These are phyloP conservation scores for Boletus edulis DNA, from an alignment of 768 basidiomycete species.

Conservation along the genomic window DNA sequence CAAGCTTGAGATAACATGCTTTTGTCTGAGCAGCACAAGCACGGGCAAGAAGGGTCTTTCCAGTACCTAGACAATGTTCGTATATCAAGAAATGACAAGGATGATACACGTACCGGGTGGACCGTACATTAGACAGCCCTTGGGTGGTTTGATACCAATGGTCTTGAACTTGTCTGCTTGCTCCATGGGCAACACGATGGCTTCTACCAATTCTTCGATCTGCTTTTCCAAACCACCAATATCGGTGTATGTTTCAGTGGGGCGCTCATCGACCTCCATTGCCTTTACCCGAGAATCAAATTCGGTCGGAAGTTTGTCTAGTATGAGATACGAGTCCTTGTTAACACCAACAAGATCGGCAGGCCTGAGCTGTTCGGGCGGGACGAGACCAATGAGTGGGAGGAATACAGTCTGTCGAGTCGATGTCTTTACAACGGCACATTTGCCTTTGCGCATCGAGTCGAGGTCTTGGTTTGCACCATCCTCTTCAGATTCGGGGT, in stretches of 20 bases:
- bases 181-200: constrained; percentile 97
- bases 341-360: constrained; percentile 97
- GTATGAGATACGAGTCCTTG: constrained; percentile 97
- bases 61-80: constrained; percentile 59
- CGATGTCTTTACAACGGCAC: constrained; percentile 98
- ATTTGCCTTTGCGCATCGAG: constrained; percentile 96
- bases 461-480: constrained; percentile 96
- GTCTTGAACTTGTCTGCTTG: constrained; percentile 98
- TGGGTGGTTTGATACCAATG: constrained; percentile 95
- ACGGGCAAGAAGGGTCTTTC: constrained; percentile 95
- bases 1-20: constrained; percentile 97
- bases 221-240: constrained; percentile 99
- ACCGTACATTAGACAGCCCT: constrained; percentile 98
- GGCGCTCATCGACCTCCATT: constrained; percentile 99
- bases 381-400: constrained; percentile 95
- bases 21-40: constrained; percentile 98
- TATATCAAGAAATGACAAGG: not conserved
- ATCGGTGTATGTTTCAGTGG: constrained; percentile 95
- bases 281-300: constrained; percentile 98
- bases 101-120: constrained; percentile 71
- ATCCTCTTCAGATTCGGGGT: constrained; percentile 89
- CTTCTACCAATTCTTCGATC: constrained; percentile 97
- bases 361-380: constrained; percentile 85
- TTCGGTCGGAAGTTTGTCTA: constrained; percentile 94
- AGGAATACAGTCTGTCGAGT: constrained; percentile 99